Evolutionary conservation across 177 flowering plant species (phyloP).

Genomic region (Vitis hybrid): DNA sequence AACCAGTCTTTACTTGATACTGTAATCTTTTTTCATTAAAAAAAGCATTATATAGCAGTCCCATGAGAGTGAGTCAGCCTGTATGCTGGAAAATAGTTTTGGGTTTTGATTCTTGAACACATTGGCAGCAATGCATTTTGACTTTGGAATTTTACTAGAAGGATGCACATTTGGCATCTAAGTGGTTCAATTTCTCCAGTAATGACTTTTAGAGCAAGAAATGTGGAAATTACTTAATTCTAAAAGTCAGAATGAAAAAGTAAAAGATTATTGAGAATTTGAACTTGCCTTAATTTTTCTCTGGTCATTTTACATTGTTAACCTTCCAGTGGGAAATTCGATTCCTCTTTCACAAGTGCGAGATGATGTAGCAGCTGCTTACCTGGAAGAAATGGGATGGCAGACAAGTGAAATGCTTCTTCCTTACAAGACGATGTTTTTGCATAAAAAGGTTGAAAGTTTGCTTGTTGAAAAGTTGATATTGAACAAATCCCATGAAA

Average conservation of each 20-base stretch:
- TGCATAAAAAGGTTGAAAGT: constrained; percentile 49
- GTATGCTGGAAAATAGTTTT: not conserved
- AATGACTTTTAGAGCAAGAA: not conserved
- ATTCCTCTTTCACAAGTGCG: constrained; percentile 74
- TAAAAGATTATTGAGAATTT: too few species aligned
- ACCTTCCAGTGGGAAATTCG: constrained; percentile 63
- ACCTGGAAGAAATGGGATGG: constrained; percentile 68
- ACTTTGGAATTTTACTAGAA: not conserved
- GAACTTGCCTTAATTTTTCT: too few species aligned
- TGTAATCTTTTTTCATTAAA: not conserved
- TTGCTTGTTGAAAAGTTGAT: not conserved
- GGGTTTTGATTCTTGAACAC: not conserved
- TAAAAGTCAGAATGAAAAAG: too few species aligned
- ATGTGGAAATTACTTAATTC: not conserved
- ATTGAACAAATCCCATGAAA: not conserved
- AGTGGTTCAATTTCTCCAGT: not conserved
- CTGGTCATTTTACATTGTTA: too few species aligned
- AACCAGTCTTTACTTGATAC: not conserved
- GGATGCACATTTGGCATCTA: not conserved
- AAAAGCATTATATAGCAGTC: not conserved
- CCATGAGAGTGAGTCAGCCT: not conserved
- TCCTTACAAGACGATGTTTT: constrained; percentile 59
- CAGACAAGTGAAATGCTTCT: constrained; percentile 53
- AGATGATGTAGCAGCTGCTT: constrained; percentile 74
- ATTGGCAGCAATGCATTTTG: not conserved